Percentiles rank a stretch among this genome's conserved stretches.
These are phyloP conservation scores for Sporothrix brasiliensis DNA, from an alignment of 2,329 filamentous ascomycete genomes.

Conservation along the genomic window DNA sequence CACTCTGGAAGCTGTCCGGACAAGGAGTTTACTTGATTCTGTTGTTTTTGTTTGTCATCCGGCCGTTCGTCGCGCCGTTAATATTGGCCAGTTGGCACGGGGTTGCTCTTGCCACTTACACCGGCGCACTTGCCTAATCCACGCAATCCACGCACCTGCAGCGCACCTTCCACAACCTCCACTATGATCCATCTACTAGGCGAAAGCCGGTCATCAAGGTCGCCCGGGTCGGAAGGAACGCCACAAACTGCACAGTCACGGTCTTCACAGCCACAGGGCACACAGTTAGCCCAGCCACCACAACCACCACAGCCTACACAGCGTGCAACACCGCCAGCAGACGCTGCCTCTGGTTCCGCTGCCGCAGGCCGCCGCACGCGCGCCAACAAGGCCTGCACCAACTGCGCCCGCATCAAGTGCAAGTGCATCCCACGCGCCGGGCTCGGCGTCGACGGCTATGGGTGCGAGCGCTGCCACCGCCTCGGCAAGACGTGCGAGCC, in stretches of 20 bases:
- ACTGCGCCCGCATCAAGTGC: conserved; percentile 45
- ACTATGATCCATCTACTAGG: not conserved
- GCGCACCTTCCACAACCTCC: not conserved
- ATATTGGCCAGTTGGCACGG: not conserved
- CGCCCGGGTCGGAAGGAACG: not conserved
- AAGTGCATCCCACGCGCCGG: conserved; percentile 49
- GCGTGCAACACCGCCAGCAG: not conserved
- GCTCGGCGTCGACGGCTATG: conserved; percentile 35
- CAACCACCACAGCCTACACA: not conserved
- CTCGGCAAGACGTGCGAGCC: conserved; percentile 49
- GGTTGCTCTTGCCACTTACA: conserved; percentile 8
- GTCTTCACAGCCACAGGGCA: not conserved
- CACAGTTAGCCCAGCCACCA: not conserved
- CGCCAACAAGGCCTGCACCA: conserved; percentile 29
- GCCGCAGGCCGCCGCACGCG: not conserved
- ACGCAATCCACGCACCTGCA: not conserved
- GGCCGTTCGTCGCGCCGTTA: not conserved
- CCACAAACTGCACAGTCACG: not conserved
- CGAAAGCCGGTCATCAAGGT: not conserved
- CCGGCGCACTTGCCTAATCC: not conserved
- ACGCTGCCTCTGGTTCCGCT: not conserved
- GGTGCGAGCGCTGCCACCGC: conserved; percentile 46
- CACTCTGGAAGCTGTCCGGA: conserved; percentile 9
- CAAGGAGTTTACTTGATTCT: not conserved
- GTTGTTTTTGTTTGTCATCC: not conserved